Conservation (phyloP, 2,329 filamentous ascomycete species). For the Juglanconis oblonga region DNA sequence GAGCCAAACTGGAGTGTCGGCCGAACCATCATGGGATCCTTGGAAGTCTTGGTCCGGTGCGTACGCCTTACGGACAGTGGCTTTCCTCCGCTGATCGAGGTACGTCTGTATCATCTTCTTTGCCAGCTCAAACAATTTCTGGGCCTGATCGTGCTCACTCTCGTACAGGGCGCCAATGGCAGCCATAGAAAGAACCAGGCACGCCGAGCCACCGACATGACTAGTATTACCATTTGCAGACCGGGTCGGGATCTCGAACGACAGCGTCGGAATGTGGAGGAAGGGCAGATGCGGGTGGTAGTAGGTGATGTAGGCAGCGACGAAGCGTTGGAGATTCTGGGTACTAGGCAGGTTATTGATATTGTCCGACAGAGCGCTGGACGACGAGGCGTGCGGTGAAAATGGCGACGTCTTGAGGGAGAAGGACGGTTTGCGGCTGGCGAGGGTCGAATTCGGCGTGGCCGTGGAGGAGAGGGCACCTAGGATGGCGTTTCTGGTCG, state of each 20-base stretch:
- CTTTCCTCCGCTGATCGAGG: conserved; percentile 84
- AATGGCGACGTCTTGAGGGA: conserved; percentile 53
- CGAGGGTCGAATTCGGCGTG: conserved; percentile 52
- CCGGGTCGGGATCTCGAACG: conserved; percentile 76
- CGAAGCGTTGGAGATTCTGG: conserved; percentile 83
- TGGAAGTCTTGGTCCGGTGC: conserved; percentile 45
- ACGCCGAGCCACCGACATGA: conserved; percentile 75
- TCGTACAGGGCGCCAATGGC: conserved; percentile 76
- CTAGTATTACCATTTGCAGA: conserved; percentile 59
- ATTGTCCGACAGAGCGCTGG: conserved; percentile 19
- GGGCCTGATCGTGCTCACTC: conserved; percentile 73
- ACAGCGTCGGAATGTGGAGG: conserved; percentile 84
- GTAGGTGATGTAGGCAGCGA: conserved; percentile 84
- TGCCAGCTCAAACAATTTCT: conserved; percentile 84
- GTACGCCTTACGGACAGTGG: conserved; percentile 67
- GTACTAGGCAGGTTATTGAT: conserved; percentile 70
- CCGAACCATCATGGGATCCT: conserved; percentile 50
- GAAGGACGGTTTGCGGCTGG: conserved; percentile 63
- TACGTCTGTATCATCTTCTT: conserved; percentile 96
- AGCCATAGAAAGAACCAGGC: conserved; percentile 82
- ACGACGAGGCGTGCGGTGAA: conserved; percentile 48
- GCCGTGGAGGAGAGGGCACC: conserved; percentile 46
- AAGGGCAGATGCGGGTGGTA: conserved; percentile 97
- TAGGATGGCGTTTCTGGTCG: conserved; percentile 60
- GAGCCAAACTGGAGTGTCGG: conserved; percentile 85